Base-by-base conservation (phyloP, 2,329 filamentous ascomycete genomes). In the Xylaria multiplex region DNA sequence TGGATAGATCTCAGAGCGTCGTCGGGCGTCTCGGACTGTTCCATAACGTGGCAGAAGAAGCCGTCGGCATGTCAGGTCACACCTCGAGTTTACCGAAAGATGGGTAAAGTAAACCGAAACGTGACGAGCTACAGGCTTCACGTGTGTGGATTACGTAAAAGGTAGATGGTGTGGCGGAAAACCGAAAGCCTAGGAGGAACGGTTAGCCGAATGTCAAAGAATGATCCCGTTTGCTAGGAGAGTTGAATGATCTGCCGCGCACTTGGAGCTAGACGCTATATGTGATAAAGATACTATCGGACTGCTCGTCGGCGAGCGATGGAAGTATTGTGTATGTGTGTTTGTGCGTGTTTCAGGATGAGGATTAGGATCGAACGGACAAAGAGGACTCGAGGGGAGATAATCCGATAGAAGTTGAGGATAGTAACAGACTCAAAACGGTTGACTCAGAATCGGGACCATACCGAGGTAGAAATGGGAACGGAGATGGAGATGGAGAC, bases 1-100 rank as follows among this genome's bases (percentile, higher is more conserved):
- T 71, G 70, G 72, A 75, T 72, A 74, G 71, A 67, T 60, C 67
- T 73, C 55, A 72, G 69, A 66, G 61, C 67, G 67, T 75, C 71
- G 68, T 75, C 72, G 71, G 68, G 66, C 66, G 70, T 68, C 65
- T 69, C 72, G 62, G 69, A 79, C 79, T 81, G 78, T 84, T 85
- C 84, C 85, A 86, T 86, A 78, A 83, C 82, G 82, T 80, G 78
- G 75, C 76, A 74, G 71, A 75, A 74, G 76, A 73, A 78, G 77
- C 72, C 72, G 73, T 69, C 66, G 63, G 68, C 65, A 65, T 68
- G 74, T 77, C 75, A 78, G 77, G 76, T 77, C 79, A 79, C 79
- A 69, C 73, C 78, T 77, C 74, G 69, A 74, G 66, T 70, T 73
- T 72, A 74, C 73, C 73, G 65, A 56, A 46, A 30, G 43, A 32